Conservation (phyloP, 106 monocot species). For the Acorus calamus region DNA sequence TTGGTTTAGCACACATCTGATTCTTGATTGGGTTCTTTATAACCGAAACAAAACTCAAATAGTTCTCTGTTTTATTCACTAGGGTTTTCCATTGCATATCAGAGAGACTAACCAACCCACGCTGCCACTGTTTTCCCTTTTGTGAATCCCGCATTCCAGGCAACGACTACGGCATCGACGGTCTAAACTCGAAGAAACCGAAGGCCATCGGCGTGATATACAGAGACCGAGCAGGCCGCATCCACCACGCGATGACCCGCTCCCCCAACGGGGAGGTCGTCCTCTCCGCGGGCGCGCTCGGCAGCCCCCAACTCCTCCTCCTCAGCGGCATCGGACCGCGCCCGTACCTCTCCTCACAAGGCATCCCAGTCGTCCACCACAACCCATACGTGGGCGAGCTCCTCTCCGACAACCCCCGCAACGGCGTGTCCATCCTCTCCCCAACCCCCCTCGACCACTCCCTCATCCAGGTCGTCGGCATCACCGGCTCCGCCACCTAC, state of each 20-base stretch:
- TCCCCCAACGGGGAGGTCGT: constrained; percentile 61
- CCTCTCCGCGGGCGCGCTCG: constrained; percentile 58
- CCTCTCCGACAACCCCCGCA: constrained; percentile 82
- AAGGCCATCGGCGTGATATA: constrained; percentile 59
- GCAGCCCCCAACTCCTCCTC: constrained; percentile 83
- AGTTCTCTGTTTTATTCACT: no score
- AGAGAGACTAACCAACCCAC: no score
- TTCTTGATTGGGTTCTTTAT: no score
- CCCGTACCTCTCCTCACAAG: constrained; percentile 49
- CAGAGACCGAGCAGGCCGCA: constrained; percentile 38
- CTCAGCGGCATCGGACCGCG: constrained; percentile 80
- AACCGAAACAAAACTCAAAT: no score
- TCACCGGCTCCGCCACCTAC: constrained; percentile 41
- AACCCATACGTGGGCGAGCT: constrained; percentile 48
- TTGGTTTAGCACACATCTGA: no score
- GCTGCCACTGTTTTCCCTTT: neutral
- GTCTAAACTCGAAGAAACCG: constrained; percentile 1
- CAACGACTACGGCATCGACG: constrained; percentile 3
- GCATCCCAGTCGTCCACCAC: constrained; percentile 53
- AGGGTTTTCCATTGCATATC: no score
- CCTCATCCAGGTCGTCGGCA: constrained; percentile 94
- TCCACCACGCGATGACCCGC: constrained; percentile 45
- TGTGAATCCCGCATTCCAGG: neutral
- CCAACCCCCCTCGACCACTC: constrained; percentile 56
- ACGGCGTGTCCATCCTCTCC: constrained; percentile 71